Conservation (phyloP, 257 asterid genomes). For the Ophiorrhiza pumila region DNA sequence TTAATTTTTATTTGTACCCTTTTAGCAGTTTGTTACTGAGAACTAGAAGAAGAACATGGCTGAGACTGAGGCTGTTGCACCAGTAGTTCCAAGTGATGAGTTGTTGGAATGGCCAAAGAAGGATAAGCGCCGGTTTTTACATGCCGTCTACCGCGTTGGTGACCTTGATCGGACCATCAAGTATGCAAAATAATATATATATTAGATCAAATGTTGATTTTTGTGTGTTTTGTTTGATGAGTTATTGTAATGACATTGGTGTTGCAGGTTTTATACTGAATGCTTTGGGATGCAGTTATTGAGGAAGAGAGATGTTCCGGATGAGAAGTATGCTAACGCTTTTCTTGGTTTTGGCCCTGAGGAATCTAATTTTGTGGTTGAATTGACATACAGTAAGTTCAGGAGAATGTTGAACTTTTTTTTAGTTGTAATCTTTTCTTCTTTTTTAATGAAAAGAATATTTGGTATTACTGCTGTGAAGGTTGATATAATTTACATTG, state of each 20-base stretch:
- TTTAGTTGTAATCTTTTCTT: neutral
- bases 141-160: constrained; percentile 95
- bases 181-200: constrained; percentile 29
- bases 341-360: constrained; percentile 99
- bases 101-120: constrained; percentile 87
- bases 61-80: constrained; percentile 45
- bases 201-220: neutral
- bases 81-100: constrained; percentile 57
- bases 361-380: constrained; percentile 82
- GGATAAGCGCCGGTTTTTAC: constrained; percentile 79
- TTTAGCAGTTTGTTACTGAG: neutral
- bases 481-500: neutral
- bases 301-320: constrained; percentile 90
- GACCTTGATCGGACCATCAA: constrained; percentile 94
- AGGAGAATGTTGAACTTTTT: neutral
- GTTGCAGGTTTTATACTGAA: constrained; percentile 82
- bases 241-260: constrained; percentile 7
- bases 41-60: constrained; percentile 54
- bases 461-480: neutral
- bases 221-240: neutral
- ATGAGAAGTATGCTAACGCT: constrained; percentile 91
- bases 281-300: constrained; percentile 87
- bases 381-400: constrained; percentile 88
- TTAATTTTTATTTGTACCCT: neutral
- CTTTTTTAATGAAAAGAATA: neutral